Conservation (phyloP, 1,139 yeast species). For the Hyphopichia fennica region DNA sequence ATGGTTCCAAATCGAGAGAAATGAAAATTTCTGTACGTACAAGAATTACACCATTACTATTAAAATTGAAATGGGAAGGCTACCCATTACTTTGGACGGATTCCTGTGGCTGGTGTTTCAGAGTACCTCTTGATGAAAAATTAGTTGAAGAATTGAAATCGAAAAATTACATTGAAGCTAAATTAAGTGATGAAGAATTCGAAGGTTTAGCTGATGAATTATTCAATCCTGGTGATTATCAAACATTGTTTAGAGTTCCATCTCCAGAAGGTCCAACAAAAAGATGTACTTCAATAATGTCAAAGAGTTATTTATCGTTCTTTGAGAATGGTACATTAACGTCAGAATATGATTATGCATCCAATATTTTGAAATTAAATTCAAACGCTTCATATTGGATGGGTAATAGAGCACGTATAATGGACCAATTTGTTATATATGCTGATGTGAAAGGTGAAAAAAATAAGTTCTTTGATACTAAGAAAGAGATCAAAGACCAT, state of each 20-base stretch:
- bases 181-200: constrained; percentile 27
- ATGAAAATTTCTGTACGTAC: constrained; percentile 71
- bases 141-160: constrained; percentile 39
- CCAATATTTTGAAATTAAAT: constrained; percentile 73
- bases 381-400: constrained; percentile 91
- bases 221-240: constrained; percentile 21
- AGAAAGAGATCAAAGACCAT: constrained; percentile 21
- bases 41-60: constrained; percentile 71
- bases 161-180: constrained; percentile 54
- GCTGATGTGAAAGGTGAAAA: constrained; percentile 19
- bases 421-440: constrained; percentile 81
- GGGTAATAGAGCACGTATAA: constrained; percentile 81
- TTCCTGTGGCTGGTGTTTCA: constrained; percentile 85
- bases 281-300: constrained; percentile 76
- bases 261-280: constrained; percentile 83
- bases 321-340: constrained; percentile 75
- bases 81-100: constrained; percentile 81
- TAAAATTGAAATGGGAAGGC: constrained; percentile 84
- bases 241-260: constrained; percentile 69
- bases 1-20: constrained; percentile 24
- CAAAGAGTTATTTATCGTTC: constrained; percentile 68
- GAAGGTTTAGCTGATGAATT: constrained; percentile 23
- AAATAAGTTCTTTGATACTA: constrained; percentile 25
- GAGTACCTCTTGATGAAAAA: constrained; percentile 45
- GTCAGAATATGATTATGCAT: constrained; percentile 72